Percentiles rank a stretch among this genome's conserved stretches.
Conservation (phyloP, 1,284 basidiomycete species). For the Tranzscheliella williamsii region DNA sequence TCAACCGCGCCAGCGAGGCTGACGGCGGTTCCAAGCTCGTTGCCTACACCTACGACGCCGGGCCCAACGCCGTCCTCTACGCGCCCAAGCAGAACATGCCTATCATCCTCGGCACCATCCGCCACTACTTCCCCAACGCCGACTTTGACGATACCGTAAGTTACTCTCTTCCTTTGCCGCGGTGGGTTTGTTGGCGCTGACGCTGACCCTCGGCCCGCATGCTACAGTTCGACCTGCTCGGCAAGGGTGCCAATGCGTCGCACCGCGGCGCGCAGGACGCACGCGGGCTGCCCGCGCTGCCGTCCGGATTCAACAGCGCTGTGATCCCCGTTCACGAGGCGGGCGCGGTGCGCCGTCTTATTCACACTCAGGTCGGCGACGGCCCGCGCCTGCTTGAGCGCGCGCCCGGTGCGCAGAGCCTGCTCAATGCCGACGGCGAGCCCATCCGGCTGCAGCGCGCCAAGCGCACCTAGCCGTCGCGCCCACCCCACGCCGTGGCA, state of each 20-base stretch:
- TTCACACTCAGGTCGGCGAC: constrained; percentile 60
- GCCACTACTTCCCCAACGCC: constrained; percentile 60
- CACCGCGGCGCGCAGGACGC: constrained; percentile 48
- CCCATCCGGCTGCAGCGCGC: constrained; percentile 51
- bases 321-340: constrained; percentile 56
- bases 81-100: constrained; percentile 66
- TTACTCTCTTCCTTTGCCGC: constrained; percentile 1
- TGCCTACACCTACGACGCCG: constrained; percentile 97
- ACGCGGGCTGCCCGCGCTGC: constrained; percentile 41
- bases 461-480: constrained; percentile 35
- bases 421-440: constrained; percentile 47
- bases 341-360: constrained; percentile 54
- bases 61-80: constrained; percentile 98
- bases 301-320: constrained; percentile 46
- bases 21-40: constrained; percentile 73
- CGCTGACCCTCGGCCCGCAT: no score
- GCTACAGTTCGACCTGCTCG: constrained; percentile 49
- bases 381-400: constrained; percentile 55
- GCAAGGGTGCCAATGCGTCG: constrained; percentile 45
- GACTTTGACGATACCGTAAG: constrained; percentile 59
- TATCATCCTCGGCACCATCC: constrained; percentile 44
- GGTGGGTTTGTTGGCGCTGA: neutral
- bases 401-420: constrained; percentile 32
- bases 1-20: constrained; percentile 76
- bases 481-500: neutral